Evolutionary conservation across 1,139 yeast species (phyloP), one percentile per base, ranked within the genome.

Genomic region (Fermentozyma sake): DNA sequence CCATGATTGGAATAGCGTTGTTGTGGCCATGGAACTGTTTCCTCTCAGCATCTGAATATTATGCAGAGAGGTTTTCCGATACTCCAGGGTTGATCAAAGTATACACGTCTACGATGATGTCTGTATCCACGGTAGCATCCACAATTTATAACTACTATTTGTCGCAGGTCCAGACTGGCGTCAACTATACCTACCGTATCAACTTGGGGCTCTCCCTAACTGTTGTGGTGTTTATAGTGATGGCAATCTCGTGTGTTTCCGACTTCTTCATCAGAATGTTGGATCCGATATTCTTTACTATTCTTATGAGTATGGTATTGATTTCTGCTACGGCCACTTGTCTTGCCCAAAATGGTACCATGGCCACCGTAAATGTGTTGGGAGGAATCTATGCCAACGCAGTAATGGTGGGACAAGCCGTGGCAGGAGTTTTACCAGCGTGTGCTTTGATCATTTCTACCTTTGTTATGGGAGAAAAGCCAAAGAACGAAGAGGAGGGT

Each of bases 21-120:
- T 65, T 91, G 22, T 91, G 97, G 97, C 97, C 98, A 0, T 91
- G 97, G 96, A 91, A 91, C 61, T 78, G 94, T 41, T 80, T 87
- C 42, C 59, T 91, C 7, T 79, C 94, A 1, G 96, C 96, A 0
- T 73, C 94, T 0, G 83, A 84, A 4, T 87, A 84, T 54, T 86
- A 86, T 49, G 74, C 76, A 19, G 73, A 72, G 29, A 56, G 91
- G 27, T 79, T 89, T 37, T 60, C 64, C 12, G 67, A 64, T 18
- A 57, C 69, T 8, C 75, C 81, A 0, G 36, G 55, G 1, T 58
- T 85, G 36, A 70, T 79, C 8, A 72, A 70, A 36, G 67, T 73
- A 24, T 85, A 84, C 50, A 73, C 89, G 5, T 79, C 94, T 14
- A 76, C 93, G 0, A 82, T 89, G 81, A 91, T 91, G 97, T 70